Conservation (phyloP, 495 filamentous ascomycete genomes). For the Pseudotulostoma volvatum region DNA sequence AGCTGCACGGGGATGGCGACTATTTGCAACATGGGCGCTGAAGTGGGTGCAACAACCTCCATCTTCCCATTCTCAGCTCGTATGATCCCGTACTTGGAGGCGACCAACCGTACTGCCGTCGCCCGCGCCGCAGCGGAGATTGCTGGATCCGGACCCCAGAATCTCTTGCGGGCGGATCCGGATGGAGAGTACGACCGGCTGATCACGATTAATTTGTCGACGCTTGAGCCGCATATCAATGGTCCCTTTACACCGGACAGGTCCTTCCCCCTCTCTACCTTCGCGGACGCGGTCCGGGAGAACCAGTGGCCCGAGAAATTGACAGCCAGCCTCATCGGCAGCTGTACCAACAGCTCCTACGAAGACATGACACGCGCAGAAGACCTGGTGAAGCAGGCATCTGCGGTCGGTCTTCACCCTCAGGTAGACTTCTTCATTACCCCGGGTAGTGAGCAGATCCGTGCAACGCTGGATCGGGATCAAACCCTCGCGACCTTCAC, state of each 20-base stretch:
- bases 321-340: conserved; percentile 85
- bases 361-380: conserved; percentile 95
- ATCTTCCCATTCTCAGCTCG: conserved; percentile 68
- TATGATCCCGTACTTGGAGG: conserved; percentile 61
- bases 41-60: conserved; percentile 93
- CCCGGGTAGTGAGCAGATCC: conserved; percentile 90
- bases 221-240: conserved; percentile 92
- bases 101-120: conserved; percentile 65
- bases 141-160: conserved; percentile 31
- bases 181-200: conserved; percentile 75
- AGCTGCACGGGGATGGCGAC: conserved; percentile 91
- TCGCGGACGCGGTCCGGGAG: conserved; percentile 63
- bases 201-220: conserved; percentile 80
- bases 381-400: conserved; percentile 76
- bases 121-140: conserved; percentile 42
- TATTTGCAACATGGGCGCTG: conserved; percentile 81
- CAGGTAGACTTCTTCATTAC: conserved; percentile 89
- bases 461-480: conserved; percentile 79
- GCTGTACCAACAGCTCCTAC: conserved; percentile 97
- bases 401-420: conserved; percentile 71
- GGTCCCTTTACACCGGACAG: conserved; percentile 93
- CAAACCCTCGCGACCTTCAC: conserved; percentile 73
- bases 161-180: conserved; percentile 57
- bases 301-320: conserved; percentile 84
- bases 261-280: conserved; percentile 77